These are phyloP conservation scores for Zostera marina DNA, from an alignment of 116 monocot genomes.

Conservation along the genomic window DNA sequence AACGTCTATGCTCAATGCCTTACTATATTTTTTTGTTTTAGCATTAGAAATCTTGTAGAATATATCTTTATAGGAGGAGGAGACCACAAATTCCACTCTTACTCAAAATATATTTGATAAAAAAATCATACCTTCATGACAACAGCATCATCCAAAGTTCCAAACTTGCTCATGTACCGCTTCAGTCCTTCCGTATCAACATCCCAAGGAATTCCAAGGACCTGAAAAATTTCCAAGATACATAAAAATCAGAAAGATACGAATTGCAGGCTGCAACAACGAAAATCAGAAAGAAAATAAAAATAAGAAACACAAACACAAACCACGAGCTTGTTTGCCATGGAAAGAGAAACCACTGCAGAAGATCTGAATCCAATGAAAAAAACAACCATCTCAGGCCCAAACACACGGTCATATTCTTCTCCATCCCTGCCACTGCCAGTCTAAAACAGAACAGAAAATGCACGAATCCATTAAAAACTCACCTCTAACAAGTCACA, in stretches of 20 bases:
- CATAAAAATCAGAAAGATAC: neutral
- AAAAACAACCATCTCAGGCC: neutral
- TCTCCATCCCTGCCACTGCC: neutral
- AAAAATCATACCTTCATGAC: conserved; percentile 72
- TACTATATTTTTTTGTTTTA: no score
- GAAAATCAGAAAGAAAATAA: neutral
- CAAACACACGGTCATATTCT: neutral
- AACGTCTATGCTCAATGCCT: no score
- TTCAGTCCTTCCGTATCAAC: conserved; percentile 69
- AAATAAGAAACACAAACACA: conserved; percentile 10
- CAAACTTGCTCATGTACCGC: conserved; percentile 86
- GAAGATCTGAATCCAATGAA: neutral
- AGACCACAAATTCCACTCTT: neutral
- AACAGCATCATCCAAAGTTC: conserved; percentile 71
- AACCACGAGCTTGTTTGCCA: conserved; percentile 93
- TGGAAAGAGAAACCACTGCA: conserved; percentile 6
- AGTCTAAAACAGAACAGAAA: neutral
- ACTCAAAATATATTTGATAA: neutral
- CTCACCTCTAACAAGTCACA: conserved; percentile 8
- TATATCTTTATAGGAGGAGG: no score
- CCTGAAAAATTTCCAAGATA: conserved; percentile 17
- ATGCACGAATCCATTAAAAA: neutral
- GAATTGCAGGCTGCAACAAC: neutral
- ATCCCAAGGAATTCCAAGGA: conserved; percentile 91
- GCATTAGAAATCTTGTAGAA: no score